Conservation (phyloP, 192 early-diverging fungal genomes). For the Hyaloraphidium curvatum region DNA sequence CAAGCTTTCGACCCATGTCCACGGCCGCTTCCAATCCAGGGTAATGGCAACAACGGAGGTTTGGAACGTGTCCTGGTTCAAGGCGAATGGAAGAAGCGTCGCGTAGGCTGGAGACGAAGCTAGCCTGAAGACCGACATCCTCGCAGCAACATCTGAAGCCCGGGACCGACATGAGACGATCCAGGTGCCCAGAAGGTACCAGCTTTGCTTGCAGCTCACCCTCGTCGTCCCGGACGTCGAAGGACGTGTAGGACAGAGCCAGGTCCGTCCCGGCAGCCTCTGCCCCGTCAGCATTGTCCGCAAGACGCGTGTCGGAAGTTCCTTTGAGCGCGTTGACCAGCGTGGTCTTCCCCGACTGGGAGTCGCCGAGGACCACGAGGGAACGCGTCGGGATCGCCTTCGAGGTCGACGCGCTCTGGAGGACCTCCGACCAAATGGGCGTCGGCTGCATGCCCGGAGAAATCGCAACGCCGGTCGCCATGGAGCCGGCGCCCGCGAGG, state of each 20-base stretch:
- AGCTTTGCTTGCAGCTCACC: slow-evolving; percentile 35
- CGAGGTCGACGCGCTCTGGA: too few relatives aligned
- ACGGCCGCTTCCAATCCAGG: slow-evolving; percentile 81
- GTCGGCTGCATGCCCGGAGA: too few relatives aligned
- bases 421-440: too few relatives aligned
- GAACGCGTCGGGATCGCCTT: too few relatives aligned
- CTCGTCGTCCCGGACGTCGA: slow-evolving; percentile 76
- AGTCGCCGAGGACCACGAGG: slow-evolving; percentile 46
- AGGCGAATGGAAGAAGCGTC: slow-evolving; percentile 47
- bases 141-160: slow-evolving; percentile 38
- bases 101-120: slow-evolving; percentile 44
- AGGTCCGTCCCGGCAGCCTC: slow-evolving; percentile 39
- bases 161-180: not conserved
- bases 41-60: slow-evolving; percentile 51
- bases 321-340: slow-evolving; percentile 47
- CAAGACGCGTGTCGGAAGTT: too few relatives aligned
- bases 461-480: too few relatives aligned
- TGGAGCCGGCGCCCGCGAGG: too few relatives aligned
- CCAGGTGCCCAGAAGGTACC: slow-evolving; percentile 2
- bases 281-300: slow-evolving; percentile 19
- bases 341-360: slow-evolving; percentile 64
- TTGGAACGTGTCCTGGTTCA: slow-evolving; percentile 40
- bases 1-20: slow-evolving; percentile 62
- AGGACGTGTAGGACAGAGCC: slow-evolving; percentile 64
- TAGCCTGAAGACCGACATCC: slow-evolving; percentile 63